phyloP scores from a whole-genome alignment of 2,329 filamentous ascomycete species.

The Epichloe glyceriae region DNA sequence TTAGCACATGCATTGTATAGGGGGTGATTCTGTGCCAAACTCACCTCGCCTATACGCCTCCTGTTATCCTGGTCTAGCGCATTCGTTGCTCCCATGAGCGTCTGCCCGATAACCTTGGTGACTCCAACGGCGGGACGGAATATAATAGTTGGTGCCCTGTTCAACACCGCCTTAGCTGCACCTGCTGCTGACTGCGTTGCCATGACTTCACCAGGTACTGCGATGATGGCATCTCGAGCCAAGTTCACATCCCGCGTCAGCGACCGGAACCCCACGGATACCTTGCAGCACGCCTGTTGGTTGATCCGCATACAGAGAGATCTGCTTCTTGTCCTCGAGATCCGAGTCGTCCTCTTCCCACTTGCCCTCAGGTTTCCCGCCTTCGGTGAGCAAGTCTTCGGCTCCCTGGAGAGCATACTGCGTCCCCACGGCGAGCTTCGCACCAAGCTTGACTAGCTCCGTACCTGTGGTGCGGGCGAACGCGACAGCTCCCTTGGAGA shows the following conservation, averaged over 20 bases:
- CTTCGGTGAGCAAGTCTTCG: slow-evolving; percentile 58
- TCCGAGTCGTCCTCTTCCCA: slow-evolving; percentile 51
- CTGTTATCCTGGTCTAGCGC: slow-evolving; percentile 73
- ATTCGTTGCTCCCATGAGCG: slow-evolving; percentile 85
- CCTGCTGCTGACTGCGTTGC: slow-evolving; percentile 72
- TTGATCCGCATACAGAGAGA: slow-evolving; percentile 88
- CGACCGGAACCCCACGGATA: slow-evolving; percentile 71
- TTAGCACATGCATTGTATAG: slow-evolving; percentile 2
- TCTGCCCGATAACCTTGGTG: slow-evolving; percentile 77
- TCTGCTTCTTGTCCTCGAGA: slow-evolving; percentile 60
- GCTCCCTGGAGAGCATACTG: slow-evolving; percentile 86
- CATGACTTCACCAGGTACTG: slow-evolving; percentile 82
- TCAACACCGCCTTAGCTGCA: slow-evolving; percentile 64
- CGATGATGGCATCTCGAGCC: slow-evolving; percentile 83
- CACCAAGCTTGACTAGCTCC: slow-evolving; percentile 86
- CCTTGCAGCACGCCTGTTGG: slow-evolving; percentile 82
- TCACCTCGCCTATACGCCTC: slow-evolving; percentile 76
- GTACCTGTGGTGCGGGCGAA: slow-evolving; percentile 91
- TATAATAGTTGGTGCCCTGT: slow-evolving; percentile 82
- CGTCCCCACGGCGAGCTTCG: slow-evolving; percentile 87
- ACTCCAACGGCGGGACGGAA: slow-evolving; percentile 83
- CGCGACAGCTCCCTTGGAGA: slow-evolving; percentile 77
- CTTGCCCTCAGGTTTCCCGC: slow-evolving; percentile 22
- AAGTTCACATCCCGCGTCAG: slow-evolving; percentile 78
- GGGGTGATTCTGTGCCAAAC: slow-evolving; percentile 18